Evolutionary conservation across 805 yeast genomes (phyloP).

Genomic region (Hyphopichia homilentoma): DNA sequence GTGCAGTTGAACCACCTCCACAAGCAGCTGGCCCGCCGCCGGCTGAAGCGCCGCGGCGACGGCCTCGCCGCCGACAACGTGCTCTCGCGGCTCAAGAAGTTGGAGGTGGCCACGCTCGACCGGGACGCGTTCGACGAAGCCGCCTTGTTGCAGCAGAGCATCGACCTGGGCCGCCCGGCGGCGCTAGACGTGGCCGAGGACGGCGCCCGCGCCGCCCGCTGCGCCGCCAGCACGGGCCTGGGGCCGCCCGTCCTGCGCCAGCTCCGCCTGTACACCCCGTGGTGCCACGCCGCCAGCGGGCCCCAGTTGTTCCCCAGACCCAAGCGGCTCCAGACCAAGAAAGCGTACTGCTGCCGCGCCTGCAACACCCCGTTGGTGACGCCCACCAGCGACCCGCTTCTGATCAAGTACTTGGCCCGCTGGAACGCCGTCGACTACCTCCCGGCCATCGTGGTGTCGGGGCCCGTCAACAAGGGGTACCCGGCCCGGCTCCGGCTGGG

Average conservation of each 20-base stretch:
- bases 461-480: conserved; percentile 6
- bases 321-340: conserved; percentile 20
- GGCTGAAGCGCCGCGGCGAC: neutral
- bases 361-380: conserved; percentile 24
- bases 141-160: neutral
- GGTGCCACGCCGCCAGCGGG: no score
- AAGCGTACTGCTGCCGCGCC: conserved; percentile 20
- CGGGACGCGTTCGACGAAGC: conserved; percentile 1
- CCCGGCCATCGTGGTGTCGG: conserved; percentile 24
- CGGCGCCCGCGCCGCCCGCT: conserved; percentile 1
- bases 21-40: neutral
- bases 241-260: conserved; percentile 6
- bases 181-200: conserved; percentile 4
- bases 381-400: conserved; percentile 23
- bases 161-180: neutral
- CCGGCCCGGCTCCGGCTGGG: conserved; percentile 9
- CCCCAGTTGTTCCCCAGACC: conserved; percentile 18
- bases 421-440: conserved; percentile 32
- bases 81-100: neutral
- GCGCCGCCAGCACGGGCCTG: conserved; percentile 1
- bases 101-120: conserved; percentile 1
- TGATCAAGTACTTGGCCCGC: conserved; percentile 26
- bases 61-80: neutral
- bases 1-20: neutral
- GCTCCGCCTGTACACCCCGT: no score